These are phyloP conservation scores for Bruguiera gymnorhiza DNA, from an alignment of 345 rosid species.

Conservation along the genomic window DNA sequence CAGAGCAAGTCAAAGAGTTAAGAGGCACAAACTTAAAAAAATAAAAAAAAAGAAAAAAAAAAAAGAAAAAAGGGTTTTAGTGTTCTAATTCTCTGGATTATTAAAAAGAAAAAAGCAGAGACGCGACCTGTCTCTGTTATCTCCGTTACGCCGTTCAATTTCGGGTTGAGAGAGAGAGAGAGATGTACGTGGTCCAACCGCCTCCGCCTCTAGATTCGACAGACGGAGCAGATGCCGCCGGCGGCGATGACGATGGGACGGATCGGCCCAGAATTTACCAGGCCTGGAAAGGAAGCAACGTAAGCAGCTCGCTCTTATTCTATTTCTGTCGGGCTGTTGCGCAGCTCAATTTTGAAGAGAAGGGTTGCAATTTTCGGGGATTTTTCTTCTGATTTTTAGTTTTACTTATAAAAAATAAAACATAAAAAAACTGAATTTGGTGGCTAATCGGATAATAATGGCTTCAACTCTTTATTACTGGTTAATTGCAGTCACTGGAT, in stretches of 20 bases:
- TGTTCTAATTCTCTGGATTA: neutral
- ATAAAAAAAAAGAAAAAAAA: too few relatives aligned
- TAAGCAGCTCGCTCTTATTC: constrained; percentile 29
- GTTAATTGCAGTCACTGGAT: neutral
- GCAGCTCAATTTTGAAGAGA: neutral
- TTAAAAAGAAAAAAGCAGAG: neutral
- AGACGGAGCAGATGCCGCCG: neutral
- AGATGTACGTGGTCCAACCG: constrained; percentile 26
- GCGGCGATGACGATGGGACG: constrained; percentile 28
- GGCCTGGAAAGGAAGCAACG: constrained; percentile 96
- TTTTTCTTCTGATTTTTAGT: neutral
- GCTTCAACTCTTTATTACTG: neutral
- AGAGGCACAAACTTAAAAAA: too few relatives aligned
- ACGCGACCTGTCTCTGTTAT: constrained; percentile 11
- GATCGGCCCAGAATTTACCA: constrained; percentile 67
- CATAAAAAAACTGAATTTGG: neutral
- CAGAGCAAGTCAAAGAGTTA: constrained; percentile 8
- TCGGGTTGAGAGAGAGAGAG: neutral
- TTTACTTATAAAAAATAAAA: too few relatives aligned
- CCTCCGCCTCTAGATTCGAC: constrained; percentile 16
- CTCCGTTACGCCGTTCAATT: neutral
- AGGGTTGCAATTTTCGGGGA: too few relatives aligned
- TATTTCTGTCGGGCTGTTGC: constrained; percentile 1
- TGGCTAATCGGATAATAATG: neutral
- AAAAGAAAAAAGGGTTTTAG: too few relatives aligned